phyloP scores from a whole-genome alignment of 345 rosid species.

The Aquilaria sinensis region DNA sequence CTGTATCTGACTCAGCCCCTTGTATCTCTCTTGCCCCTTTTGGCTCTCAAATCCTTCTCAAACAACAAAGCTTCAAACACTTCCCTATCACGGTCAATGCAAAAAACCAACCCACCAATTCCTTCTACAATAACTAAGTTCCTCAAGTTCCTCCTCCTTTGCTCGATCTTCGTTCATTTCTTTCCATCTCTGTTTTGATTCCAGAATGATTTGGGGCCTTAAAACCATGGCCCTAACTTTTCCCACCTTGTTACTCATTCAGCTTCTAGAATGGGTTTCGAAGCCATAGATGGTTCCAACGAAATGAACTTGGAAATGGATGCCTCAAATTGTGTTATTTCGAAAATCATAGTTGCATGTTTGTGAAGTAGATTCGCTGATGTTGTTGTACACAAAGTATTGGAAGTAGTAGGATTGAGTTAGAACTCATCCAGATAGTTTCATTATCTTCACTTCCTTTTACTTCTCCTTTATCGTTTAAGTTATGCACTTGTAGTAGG shows the following conservation, averaged over 20 bases:
- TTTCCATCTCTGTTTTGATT: conserved; percentile 1
- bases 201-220: conserved; percentile 14
- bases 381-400: conserved; percentile 30
- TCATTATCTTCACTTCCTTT: no score
- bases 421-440: no score
- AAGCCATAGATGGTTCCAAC: conserved; percentile 30
- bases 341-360: conserved; percentile 35
- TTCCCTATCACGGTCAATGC: conserved; percentile 76
- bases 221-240: conserved; percentile 25
- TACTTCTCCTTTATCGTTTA: no score
- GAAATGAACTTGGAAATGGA: conserved; percentile 25
- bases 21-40: conserved; percentile 98
- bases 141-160: conserved; percentile 42
- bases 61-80: conserved; percentile 84
- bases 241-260: conserved; percentile 18
- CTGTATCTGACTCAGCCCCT: conserved; percentile 94
- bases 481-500: no score
- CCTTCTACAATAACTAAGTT: conserved; percentile 88
- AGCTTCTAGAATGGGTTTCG: conserved; percentile 25
- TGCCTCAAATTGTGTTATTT: conserved; percentile 40
- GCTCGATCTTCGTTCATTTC: conserved; percentile 7
- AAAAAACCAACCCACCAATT: conserved; percentile 82
- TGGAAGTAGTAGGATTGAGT: no score
- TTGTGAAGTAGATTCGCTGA: conserved; percentile 50
- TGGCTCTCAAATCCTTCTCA: conserved; percentile 84